Percentiles rank a stretch among this genome's conserved stretches.
phyloP scores from a whole-genome alignment of 257 asterid species.

The Plantago ovata region DNA sequence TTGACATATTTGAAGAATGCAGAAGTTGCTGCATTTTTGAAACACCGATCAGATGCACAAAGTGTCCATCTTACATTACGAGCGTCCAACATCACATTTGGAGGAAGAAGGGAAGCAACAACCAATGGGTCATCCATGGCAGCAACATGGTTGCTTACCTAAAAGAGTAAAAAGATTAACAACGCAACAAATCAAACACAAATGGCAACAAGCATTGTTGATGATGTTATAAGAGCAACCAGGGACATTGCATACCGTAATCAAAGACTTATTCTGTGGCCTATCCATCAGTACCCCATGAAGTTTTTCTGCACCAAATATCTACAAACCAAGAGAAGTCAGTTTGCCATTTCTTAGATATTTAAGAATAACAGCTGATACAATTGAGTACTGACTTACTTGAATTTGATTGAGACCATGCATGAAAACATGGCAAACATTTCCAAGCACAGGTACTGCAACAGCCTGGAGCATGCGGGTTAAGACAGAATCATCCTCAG shows the following conservation, averaged over 20 bases:
- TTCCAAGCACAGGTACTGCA: constrained; percentile 87
- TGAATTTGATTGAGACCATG: constrained; percentile 86
- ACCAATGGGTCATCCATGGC: constrained; percentile 86
- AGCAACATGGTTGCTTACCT: constrained; percentile 97
- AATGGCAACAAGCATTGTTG: not conserved
- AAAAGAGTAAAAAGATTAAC: constrained; percentile 16
- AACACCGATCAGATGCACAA: constrained; percentile 95
- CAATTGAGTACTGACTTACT: constrained; percentile 25
- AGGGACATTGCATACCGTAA: constrained; percentile 52
- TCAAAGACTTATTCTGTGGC: constrained; percentile 57
- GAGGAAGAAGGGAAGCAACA: constrained; percentile 78
- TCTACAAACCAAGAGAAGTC: constrained; percentile 33
- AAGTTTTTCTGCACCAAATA: constrained; percentile 81
- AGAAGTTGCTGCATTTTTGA: constrained; percentile 66
- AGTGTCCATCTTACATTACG: constrained; percentile 80
- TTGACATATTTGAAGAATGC: constrained; percentile 82
- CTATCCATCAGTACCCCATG: constrained; percentile 54
- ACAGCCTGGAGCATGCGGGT: constrained; percentile 77
- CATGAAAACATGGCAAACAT: constrained; percentile 92
- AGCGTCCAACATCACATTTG: constrained; percentile 66
- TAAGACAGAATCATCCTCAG: constrained; percentile 64
- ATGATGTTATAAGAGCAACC: constrained; percentile 16
- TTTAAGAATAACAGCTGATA: not conserved
- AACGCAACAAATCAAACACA: not conserved
- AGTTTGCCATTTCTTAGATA: constrained; percentile 5